A percentile compares a stretch with the other conserved stretches of the same genome.
Conservation (phyloP, 352 stramenopile species). For the Globisporangium irregulare region DNA sequence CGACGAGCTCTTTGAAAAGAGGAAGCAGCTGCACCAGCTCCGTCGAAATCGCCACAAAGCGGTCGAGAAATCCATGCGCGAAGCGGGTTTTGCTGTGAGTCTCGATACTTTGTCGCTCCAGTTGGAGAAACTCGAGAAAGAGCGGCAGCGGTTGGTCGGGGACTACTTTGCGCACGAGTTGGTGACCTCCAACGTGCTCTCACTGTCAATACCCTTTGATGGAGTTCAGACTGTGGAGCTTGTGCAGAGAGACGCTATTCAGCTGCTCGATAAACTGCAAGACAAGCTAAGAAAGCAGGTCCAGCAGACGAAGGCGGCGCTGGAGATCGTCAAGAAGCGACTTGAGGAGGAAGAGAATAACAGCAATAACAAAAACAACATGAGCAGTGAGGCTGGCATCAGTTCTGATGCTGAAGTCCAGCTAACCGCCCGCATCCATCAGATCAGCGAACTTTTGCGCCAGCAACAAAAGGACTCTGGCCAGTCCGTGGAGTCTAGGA, state of each 20-base stretch:
- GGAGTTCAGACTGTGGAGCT: constrained; percentile 21
- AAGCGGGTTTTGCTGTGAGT: constrained; percentile 21
- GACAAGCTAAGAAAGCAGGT: constrained; percentile 21
- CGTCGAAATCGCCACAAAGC: constrained; percentile 21
- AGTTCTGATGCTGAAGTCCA: constrained; percentile 6
- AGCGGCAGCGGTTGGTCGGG: constrained; percentile 28
- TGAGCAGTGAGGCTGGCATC: background rate
- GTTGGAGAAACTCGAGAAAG: constrained; percentile 24
- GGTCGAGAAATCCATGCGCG: constrained; percentile 15
- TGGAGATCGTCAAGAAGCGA: constrained; percentile 26
- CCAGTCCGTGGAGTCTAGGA: background rate
- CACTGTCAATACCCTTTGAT: constrained; percentile 2
- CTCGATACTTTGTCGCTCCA: constrained; percentile 19
- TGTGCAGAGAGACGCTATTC: constrained; percentile 36
- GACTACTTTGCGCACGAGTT: constrained; percentile 37
- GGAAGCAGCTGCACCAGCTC: constrained; percentile 29
- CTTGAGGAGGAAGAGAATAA: background rate
- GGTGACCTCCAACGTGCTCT: constrained; percentile 18
- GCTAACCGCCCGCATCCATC: constrained; percentile 22
- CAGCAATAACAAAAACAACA: no score
- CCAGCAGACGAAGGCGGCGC: constrained; percentile 31
- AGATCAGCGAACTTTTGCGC: constrained; percentile 18
- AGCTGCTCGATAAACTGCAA: constrained; percentile 29
- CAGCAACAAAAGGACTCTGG: background rate
- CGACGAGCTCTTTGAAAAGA: constrained; percentile 29